Evolutionary conservation across 2,329 filamentous ascomycete genomes (phyloP).

Genomic region (Periconia sp.): DNA sequence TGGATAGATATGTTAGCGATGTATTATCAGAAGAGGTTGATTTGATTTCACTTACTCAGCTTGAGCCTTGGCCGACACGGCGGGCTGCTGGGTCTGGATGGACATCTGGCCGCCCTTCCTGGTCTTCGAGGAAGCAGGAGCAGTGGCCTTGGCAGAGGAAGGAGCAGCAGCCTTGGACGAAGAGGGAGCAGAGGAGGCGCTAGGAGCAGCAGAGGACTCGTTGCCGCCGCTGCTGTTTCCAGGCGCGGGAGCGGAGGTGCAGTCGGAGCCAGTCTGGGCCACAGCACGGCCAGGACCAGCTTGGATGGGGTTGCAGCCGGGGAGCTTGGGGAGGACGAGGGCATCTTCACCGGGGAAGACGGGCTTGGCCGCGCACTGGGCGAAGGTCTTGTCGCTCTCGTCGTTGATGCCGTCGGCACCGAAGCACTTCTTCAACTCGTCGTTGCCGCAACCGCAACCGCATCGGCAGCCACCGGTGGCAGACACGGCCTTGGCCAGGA

Average conservation of each 20-base stretch:
- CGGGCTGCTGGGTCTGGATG: background rate
- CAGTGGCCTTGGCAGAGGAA: conserved; percentile 8
- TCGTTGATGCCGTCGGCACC: conserved; percentile 38
- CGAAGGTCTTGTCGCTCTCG: conserved; percentile 28
- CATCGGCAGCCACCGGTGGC: conserved; percentile 21
- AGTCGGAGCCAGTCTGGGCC: conserved; percentile 26
- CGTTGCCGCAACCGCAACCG: conserved; percentile 42
- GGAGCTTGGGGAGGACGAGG: conserved; percentile 31
- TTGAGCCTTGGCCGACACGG: background rate
- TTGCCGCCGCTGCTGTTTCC: conserved; percentile 3
- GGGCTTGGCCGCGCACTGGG: conserved; percentile 26
- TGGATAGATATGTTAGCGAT: background rate
- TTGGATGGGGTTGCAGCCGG: conserved; percentile 44
- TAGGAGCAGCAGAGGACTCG: conserved; percentile 3
- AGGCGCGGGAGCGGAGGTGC: conserved; percentile 17
- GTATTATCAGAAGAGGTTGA: background rate
- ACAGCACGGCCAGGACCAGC: conserved; percentile 36
- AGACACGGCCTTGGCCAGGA: conserved; percentile 32
- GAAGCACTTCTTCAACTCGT: conserved; percentile 41
- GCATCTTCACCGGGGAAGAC: conserved; percentile 17
- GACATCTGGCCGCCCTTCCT: background rate
- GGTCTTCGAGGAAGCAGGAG: conserved; percentile 1
- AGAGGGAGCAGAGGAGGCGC: conserved; percentile 6
- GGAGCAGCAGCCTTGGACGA: conserved; percentile 8
- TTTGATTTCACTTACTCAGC: background rate